Base-by-base conservation (phyloP, 495 filamentous ascomycete species). In the Aspergillus nanangensis region DNA sequence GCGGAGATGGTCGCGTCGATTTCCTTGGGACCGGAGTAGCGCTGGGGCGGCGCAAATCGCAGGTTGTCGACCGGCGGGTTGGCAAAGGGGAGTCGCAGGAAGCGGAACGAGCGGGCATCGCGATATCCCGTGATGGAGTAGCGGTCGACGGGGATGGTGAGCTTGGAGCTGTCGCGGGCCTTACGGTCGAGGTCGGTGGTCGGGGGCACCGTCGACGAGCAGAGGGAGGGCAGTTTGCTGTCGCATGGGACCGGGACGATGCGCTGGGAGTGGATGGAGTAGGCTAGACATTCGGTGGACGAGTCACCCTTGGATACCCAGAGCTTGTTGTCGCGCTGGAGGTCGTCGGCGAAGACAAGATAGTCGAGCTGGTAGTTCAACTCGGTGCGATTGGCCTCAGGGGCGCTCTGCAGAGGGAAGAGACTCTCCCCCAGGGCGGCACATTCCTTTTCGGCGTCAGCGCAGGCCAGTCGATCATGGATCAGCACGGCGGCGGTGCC, bases 61-160 rank as follows among this genome's bases (percentile, higher is more conserved):
- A 69, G 39, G 3, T 63, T 44, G 8, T 48, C 47, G 1, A 65
- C 36, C 0, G 72, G 72, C 14, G 61, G 52, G 40, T 75, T 58
- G 10, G 77, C 77, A 38, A 74, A 79, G 7, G 69, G 70, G 9
- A 79, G 64, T 2, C 75, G 75, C 3, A 72, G 55, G 49, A 80
- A 80, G 3, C 73, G 70, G 56, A 77, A 79, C 9, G 72, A 76
- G 35, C 71, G 72, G 24, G 71, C 62, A 56, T 79, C 72, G n/a
- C 74, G 65, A 47, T 66, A 75, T 4, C 76, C 76, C 1, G 57
- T 58, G 35, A 65, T 1, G n/a, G 25, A 54, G 40, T 60, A 62
- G 8, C 33, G 44, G 2, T 55, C 22, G 8, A 45, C 51, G 8
- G 60, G 48, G 40, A 70, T 66, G 1, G 51, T 58, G 34, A 76